Base-by-base conservation (phyloP, 2,329 filamentous ascomycete species). In the Parastagonospora avenae region DNA sequence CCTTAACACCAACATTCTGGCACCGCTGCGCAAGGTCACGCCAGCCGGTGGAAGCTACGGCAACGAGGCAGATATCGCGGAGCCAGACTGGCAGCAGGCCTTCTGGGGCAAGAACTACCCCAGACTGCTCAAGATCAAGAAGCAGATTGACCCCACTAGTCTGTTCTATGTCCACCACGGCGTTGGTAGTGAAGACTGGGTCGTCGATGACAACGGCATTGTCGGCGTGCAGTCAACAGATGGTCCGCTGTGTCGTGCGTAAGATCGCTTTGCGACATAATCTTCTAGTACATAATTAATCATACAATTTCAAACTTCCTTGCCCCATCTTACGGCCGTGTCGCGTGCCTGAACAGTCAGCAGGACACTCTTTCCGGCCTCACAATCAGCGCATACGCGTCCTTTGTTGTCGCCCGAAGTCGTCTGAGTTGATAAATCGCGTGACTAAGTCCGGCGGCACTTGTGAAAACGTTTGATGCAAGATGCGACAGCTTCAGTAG, bases 51-150 rank as follows among this genome's bases (percentile, higher is more conserved):
- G 73, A 10, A 62, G 67, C 1, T 77, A 77, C 44, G 45, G 69
- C 14, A 77, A 76, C 41, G 72, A 75, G 53, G 74, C 74, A 4
- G 68, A 76, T 52, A 64, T 70, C 8, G 68, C 66, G n/a, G 74
- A 78, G 55, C 68, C 74, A 4, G 55, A 70, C 24, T 77, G 73
- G 60, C 71, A 76, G 49, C 24, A 67, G 15, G 60, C 70, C 6
- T 79, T 77, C 56, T 78, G 71, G 70, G 77, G 76, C 5, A 48
- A 49, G 11, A 67, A 70, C 42, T 72, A 72, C 44, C 52, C 58
- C 1, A 48, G 57, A 28, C 55, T 72, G 12, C 27, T 61, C 42
- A 46, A 54, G 42, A 51, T 70, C 46, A 72, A 73, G 59, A 56
- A 64, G 48, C 61, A 62, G 42, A 62, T 59, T 51, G 68, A 73